These are phyloP conservation scores for Fusarium irregulare DNA, from an alignment of 2,329 filamentous ascomycete species.

Conservation along the genomic window DNA sequence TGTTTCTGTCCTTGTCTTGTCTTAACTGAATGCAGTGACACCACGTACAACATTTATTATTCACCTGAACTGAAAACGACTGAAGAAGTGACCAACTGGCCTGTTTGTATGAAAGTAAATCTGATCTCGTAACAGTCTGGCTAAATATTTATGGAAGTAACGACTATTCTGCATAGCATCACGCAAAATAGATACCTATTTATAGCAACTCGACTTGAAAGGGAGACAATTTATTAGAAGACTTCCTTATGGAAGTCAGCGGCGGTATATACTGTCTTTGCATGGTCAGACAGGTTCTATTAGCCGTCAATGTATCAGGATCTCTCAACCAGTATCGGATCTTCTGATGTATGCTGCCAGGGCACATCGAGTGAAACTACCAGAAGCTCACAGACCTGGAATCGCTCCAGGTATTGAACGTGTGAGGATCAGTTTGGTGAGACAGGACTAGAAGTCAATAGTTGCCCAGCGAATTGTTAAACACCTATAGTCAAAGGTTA, in stretches of 20 bases:
- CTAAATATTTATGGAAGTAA: neutral
- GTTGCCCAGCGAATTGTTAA: neutral
- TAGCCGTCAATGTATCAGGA: neutral
- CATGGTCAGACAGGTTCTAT: neutral
- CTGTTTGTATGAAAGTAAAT: neutral
- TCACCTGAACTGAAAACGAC: neutral
- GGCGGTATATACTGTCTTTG: neutral
- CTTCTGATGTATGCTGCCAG: neutral
- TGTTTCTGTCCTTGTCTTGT: neutral
- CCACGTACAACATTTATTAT: neutral
- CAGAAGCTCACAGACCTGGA: neutral
- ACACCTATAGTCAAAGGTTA: slow-evolving; percentile 28
- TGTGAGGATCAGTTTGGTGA: neutral
- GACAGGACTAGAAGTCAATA: neutral
- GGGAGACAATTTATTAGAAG: neutral
- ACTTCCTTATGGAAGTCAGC: neutral
- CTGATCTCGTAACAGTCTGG: neutral
- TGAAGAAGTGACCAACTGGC: neutral
- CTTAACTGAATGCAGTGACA: neutral
- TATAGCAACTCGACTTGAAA: neutral
- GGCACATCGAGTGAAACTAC: neutral
- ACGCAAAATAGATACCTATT: neutral
- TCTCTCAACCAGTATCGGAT: neutral
- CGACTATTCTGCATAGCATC: neutral
- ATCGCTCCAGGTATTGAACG: neutral